Evolutionary conservation across 116 monocot species (phyloP), one percentile per base, ranked within the genome.

Genomic region (Trichopus zeylanicus): DNA sequence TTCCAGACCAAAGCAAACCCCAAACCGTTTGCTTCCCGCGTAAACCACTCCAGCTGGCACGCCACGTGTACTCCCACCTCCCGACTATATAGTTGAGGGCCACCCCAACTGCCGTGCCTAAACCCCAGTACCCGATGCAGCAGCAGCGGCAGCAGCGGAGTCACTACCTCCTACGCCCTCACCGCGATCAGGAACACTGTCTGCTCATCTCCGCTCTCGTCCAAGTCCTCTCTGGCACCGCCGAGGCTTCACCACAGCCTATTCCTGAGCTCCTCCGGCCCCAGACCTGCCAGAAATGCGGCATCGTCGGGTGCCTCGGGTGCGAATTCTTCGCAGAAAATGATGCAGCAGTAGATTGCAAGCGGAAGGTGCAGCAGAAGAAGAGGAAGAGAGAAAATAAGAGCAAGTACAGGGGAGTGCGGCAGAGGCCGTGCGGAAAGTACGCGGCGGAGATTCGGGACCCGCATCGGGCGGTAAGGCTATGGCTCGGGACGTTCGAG

Each of bases 151-250:
- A n/a, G n/a, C n/a, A n/a, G n/a, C n/a, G n/a, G n/a, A n/a, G 4
- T 42, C 42, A 9, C 42, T 42, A 13, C 42, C 4, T 42, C 42
- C 3, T n/a, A 42, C 42, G 18, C 8, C 42, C 42, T 3, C 42
- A 13, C n/a, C 42, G 42, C 3, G 42, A 42, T 42, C 42, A 42
- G 42, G 42, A 42, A 3, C 42, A 42, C 16, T 12, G 53, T 55
- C 60, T 80, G 68, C 71, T 83, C 31, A 80, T 88, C 46, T 65
- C 76, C 51, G 67, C 83, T 2, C 74, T 83, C 22, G 16, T 62
- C 26, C 60, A 67, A 42, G 80, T 80, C 6, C 10, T 75, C 29
- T 74, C 79, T 30, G 67, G 63, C 22, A 6, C 46, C 46, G 15
- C 26, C 13, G 2, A n/a, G n/a, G n/a, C n/a, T n/a, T 18, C 39